A percentile compares a stretch with the other conserved stretches of the same genome.
Evolutionary conservation across 345 rosid genomes (phyloP).

Genomic region (Eucalyptus curtisii): DNA sequence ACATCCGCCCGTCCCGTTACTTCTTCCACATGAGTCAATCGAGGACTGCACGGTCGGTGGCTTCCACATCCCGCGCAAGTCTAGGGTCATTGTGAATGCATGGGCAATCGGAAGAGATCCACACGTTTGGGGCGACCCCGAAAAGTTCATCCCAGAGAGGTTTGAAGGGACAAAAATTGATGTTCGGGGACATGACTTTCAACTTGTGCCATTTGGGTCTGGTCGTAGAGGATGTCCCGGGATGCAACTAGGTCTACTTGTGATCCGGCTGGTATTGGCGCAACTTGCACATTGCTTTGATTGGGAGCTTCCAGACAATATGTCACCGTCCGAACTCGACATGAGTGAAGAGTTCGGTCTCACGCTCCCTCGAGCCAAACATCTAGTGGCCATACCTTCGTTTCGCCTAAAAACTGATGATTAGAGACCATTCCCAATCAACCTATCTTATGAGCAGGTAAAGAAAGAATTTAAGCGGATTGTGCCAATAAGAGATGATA

Average conservation of each 20-base stretch:
- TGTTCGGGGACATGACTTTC: neutral
- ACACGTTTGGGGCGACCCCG: neutral
- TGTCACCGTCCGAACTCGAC: neutral
- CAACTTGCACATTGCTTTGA: neutral
- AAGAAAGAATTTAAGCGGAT: neutral
- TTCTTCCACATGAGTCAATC: neutral
- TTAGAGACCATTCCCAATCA: neutral
- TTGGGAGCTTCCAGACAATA: neutral
- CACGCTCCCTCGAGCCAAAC: neutral
- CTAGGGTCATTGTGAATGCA: neutral
- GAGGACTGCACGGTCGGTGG: neutral
- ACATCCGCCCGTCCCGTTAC: neutral
- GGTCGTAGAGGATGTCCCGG: neutral
- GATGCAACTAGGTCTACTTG: neutral
- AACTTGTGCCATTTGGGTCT: neutral
- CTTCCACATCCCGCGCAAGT: neutral
- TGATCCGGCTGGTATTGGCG: neutral
- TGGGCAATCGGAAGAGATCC: neutral
- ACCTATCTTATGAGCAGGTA: neutral
- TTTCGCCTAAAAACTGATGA: neutral
- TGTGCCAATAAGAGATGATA: neutral
- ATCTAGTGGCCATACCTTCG: neutral
- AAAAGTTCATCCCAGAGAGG: neutral
- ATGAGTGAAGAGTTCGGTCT: neutral
- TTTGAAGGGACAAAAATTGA: neutral